Conservation (phyloP, 805 yeast species). For the Candida sithepensis region DNA sequence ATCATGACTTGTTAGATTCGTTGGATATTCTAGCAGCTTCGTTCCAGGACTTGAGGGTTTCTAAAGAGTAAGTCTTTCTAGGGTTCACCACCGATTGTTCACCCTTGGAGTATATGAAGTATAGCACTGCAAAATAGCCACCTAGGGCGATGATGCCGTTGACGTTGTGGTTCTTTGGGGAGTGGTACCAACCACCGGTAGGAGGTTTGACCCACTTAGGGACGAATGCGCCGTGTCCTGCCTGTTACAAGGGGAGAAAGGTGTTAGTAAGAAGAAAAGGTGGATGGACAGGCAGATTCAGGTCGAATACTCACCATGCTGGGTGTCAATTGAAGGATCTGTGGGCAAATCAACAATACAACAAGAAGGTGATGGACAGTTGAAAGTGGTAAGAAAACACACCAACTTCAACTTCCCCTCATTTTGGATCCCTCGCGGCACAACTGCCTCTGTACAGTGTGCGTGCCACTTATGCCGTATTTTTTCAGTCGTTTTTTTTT, state of each 20-base stretch:
- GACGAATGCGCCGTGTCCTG: constrained; percentile 20
- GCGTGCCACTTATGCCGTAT: background rate
- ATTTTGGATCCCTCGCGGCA: background rate
- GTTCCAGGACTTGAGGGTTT: constrained; percentile 43
- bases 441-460: background rate
- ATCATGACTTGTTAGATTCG: constrained; percentile 6
- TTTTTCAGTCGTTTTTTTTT: constrained; percentile 1
- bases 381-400: background rate
- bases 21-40: constrained; percentile 36
- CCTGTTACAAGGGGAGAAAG: background rate
- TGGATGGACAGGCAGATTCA: no score
- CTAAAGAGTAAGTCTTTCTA: constrained; percentile 34
- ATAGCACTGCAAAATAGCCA: constrained; percentile 34
- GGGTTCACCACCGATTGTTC: constrained; percentile 35
- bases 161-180: constrained; percentile 46
- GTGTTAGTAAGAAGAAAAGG: no score
- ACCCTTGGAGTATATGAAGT: constrained; percentile 35
- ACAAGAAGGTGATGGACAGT: no score
- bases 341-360: no score
- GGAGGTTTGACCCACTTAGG: constrained; percentile 39
- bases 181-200: constrained; percentile 55
- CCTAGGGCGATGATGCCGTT: constrained; percentile 40
- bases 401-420: constrained; percentile 1
- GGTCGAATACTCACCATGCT: background rate
- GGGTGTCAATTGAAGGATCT: no score